phyloP scores from a whole-genome alignment of 306 rosid species.

The Quercus berberidifolia region DNA sequence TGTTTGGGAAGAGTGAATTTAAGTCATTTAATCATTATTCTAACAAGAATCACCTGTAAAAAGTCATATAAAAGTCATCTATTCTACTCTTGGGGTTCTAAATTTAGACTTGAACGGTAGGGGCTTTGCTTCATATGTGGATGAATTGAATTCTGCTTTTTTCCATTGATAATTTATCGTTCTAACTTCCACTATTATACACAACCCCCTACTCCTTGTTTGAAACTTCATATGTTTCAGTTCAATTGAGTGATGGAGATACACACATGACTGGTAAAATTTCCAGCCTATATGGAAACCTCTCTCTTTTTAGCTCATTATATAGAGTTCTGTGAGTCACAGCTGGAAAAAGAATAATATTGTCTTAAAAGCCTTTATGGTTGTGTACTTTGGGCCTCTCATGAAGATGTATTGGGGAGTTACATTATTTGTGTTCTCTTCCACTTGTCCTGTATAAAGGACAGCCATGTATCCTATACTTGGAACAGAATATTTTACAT shows the following conservation, averaged over 20 bases:
- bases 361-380: not conserved
- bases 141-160: not conserved
- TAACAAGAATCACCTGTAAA: not conserved
- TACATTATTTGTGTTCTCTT: not conserved
- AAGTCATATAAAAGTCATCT: not conserved
- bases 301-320: not conserved
- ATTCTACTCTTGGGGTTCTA: not conserved
- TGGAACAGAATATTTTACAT: not conserved
- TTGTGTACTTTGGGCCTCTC: not conserved
- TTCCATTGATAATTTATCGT: not conserved
- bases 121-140: not conserved
- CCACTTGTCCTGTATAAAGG: not conserved
- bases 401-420: not conserved
- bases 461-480: too few relatives aligned
- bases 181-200: too few relatives aligned
- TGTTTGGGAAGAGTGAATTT: too few relatives aligned
- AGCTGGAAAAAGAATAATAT: not conserved
- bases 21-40: too few relatives aligned
- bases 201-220: not conserved
- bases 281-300: not conserved
- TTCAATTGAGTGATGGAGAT: constrained; percentile 3
- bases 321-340: not conserved
- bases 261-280: not conserved
- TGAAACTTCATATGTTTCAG: not conserved
- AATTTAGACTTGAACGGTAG: not conserved